Conservation (phyloP, 257 asterid genomes). For the Forsythia suspensa region DNA sequence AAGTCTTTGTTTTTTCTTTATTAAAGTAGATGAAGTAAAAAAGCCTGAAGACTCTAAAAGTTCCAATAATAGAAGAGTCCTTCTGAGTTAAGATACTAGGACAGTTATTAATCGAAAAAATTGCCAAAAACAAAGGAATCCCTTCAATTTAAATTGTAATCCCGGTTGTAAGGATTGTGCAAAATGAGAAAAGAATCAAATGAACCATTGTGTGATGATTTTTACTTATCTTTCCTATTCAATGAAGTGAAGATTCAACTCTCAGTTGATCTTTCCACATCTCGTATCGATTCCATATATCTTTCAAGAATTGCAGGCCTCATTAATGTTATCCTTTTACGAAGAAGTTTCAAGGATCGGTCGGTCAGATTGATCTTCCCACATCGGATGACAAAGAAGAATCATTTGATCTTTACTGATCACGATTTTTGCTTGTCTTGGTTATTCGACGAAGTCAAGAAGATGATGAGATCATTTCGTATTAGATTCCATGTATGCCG, state of each 20-base stretch:
- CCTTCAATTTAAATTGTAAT: neutral
- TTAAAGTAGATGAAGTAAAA: neutral
- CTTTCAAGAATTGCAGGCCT: no score
- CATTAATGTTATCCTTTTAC: no score
- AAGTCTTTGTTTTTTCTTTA: neutral
- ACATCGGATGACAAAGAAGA: neutral
- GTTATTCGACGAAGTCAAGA: neutral
- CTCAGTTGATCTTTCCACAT: neutral
- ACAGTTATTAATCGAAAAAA: neutral
- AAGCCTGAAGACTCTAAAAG: neutral
- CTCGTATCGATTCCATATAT: no score
- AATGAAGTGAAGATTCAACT: neutral
- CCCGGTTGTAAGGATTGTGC: neutral
- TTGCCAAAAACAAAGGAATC: neutral
- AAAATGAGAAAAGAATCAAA: neutral
- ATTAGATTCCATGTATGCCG: slow-evolving; percentile 29
- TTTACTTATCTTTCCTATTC: neutral
- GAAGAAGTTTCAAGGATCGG: no score
- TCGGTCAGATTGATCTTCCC: no score
- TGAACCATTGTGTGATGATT: neutral
- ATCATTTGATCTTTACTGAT: slow-evolving; percentile 15
- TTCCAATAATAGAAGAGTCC: slow-evolving; percentile 6
- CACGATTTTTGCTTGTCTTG: slow-evolving; percentile 28
- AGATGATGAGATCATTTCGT: neutral
- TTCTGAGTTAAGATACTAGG: neutral